Evolutionary conservation across 1,284 basidiomycete genomes (phyloP).

Genomic region (Ceratobasidium sp.): DNA sequence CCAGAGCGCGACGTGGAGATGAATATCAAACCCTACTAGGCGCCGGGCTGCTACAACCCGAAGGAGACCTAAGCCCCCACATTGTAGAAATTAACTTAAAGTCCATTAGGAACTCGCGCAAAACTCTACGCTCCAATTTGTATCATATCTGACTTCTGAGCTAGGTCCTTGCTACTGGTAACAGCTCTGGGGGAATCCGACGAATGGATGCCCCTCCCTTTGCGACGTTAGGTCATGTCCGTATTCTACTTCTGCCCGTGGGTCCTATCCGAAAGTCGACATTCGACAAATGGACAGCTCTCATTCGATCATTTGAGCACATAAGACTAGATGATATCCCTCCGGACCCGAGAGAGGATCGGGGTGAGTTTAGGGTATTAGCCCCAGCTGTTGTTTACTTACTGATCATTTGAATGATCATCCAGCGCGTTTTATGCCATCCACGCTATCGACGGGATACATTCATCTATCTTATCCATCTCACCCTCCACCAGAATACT

Average conservation of each 20-base stretch:
- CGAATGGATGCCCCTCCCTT: conserved; percentile 78
- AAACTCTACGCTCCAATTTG: too few species aligned
- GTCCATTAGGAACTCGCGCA: too few species aligned
- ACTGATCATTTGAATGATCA: conserved; percentile 1
- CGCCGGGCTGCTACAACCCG: conserved; percentile 31
- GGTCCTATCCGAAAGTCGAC: conserved; percentile 72
- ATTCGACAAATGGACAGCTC: conserved; percentile 77
- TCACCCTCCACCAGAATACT: conserved; percentile 74
- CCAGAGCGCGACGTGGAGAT: conserved; percentile 47
- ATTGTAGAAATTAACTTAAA: too few species aligned
- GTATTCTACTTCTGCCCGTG: conserved; percentile 81
- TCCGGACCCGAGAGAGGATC: conserved; percentile 79
- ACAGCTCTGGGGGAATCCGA: conserved; percentile 12
- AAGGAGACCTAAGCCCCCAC: conserved; percentile 13
- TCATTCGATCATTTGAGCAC: conserved; percentile 77
- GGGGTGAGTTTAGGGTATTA: conserved; percentile 63
- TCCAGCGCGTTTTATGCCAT: conserved; percentile 84
- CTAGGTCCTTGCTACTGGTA: too few species aligned
- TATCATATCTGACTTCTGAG: too few species aligned
- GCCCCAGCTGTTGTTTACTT: not conserved
- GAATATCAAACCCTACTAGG: conserved; percentile 22
- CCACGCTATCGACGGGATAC: conserved; percentile 77
- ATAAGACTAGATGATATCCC: conserved; percentile 85
- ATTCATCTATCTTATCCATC: conserved; percentile 79
- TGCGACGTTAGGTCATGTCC: conserved; percentile 82